Percentiles rank a stretch among this genome's conserved stretches.
phyloP scores from a whole-genome alignment of 768 basidiomycete species.

The Dioszegia hungarica region DNA sequence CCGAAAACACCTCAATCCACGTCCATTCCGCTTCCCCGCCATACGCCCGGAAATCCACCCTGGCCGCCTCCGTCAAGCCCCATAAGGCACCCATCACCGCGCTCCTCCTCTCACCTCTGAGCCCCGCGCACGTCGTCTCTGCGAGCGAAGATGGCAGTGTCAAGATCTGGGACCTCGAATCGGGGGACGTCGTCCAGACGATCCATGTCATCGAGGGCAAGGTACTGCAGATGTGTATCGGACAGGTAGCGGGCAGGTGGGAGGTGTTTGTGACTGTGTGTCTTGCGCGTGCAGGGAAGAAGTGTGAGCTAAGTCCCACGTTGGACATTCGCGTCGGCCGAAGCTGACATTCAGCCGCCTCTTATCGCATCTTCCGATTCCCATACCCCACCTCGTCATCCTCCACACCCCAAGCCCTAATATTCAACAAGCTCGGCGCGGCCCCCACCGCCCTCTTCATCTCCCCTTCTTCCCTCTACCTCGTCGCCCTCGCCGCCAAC shows the following conservation, averaged over 20 bases:
- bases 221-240: slow-evolving; percentile 34
- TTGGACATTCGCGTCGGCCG: background rate
- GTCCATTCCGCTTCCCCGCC: slow-evolving; percentile 79
- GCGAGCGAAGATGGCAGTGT: slow-evolving; percentile 76
- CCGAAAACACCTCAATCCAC: slow-evolving; percentile 73
- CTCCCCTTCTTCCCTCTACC: slow-evolving; percentile 40
- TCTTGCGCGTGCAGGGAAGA: background rate
- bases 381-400: background rate
- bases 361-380: slow-evolving; percentile 6
- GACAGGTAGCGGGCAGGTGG: slow-evolving; percentile 30
- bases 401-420: background rate
- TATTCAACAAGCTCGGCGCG: slow-evolving; percentile 28
- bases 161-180: slow-evolving; percentile 89
- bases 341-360: background rate
- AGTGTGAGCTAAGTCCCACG: background rate
- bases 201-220: slow-evolving; percentile 61
- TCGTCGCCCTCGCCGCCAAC: slow-evolving; percentile 40
- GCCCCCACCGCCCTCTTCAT: slow-evolving; percentile 35
- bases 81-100: slow-evolving; percentile 64
- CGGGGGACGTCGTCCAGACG: slow-evolving; percentile 70
- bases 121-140: slow-evolving; percentile 83
- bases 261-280: slow-evolving; percentile 26
- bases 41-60: slow-evolving; percentile 70
- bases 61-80: slow-evolving; percentile 49
- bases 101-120: slow-evolving; percentile 72